Percentiles rank a stretch among this genome's conserved stretches.
These are phyloP conservation scores for Kwoniella newhampshirensis DNA, from an alignment of 768 basidiomycete genomes.

Conservation along the genomic window DNA sequence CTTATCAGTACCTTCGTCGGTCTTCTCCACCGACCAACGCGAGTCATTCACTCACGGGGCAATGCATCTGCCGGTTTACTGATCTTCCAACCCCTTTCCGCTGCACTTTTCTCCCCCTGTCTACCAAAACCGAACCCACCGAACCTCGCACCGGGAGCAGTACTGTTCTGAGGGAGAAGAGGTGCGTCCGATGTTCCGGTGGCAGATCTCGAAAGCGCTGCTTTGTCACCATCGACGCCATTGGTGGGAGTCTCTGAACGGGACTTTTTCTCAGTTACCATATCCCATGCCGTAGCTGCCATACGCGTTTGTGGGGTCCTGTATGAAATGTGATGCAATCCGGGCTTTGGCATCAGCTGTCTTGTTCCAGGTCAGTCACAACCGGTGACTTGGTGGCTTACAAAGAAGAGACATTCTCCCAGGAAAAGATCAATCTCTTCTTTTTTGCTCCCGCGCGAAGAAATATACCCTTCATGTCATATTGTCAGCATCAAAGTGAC, in stretches of 20 bases:
- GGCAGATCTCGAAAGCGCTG: conserved; percentile 1
- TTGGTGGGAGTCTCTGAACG: conserved; percentile 3
- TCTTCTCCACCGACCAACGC: too few species aligned
- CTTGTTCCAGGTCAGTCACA: too few species aligned
- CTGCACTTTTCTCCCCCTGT: conserved; percentile 73
- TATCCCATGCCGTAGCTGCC: conserved; percentile 49
- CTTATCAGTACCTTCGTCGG: too few species aligned
- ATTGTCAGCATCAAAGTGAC: conserved; percentile 62
- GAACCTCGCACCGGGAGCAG: conserved; percentile 37
- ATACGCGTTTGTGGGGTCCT: conserved; percentile 48
- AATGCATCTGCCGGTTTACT: conserved; percentile 43
- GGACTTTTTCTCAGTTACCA: conserved; percentile 33
- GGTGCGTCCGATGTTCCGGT: conserved; percentile 25
- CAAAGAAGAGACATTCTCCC: conserved; percentile 51
- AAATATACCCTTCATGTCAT: conserved; percentile 35
- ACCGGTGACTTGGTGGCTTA: conserved; percentile 21
- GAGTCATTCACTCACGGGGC: conserved; percentile 50
- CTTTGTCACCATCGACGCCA: background rate
- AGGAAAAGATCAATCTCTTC: conserved; percentile 54
- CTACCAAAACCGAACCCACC: conserved; percentile 73
- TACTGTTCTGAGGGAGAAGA: conserved; percentile 24
- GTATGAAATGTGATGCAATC: background rate
- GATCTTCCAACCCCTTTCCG: conserved; percentile 59
- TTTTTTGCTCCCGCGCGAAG: conserved; percentile 41
- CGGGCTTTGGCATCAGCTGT: background rate